A percentile compares a stretch with the other conserved stretches of the same genome.
Evolutionary conservation across 2,329 filamentous ascomycete species (phyloP).

Genomic region (Ophiocordyceps camponoti-floridani): DNA sequence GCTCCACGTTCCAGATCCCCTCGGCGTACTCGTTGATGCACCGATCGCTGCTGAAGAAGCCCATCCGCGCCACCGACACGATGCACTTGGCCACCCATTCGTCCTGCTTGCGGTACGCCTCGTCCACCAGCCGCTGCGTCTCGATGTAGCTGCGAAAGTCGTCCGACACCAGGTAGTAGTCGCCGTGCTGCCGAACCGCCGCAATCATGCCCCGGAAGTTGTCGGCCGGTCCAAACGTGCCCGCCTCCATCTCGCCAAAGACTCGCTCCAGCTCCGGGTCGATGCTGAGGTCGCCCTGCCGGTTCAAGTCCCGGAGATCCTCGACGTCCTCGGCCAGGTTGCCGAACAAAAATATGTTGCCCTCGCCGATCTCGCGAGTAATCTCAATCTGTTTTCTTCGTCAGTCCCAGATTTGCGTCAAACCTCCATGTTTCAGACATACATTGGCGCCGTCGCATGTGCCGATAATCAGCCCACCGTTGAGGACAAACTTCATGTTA

Average conservation of each 20-base stretch:
- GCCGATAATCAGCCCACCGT: constrained; percentile 91
- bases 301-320: constrained; percentile 79
- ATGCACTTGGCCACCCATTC: constrained; percentile 88
- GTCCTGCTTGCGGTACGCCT: constrained; percentile 81
- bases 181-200: constrained; percentile 79
- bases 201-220: constrained; percentile 72
- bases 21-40: constrained; percentile 98
- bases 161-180: constrained; percentile 95
- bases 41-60: constrained; percentile 88
- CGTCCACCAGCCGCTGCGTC: constrained; percentile 80
- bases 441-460: constrained; percentile 96
- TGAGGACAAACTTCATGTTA: constrained; percentile 99
- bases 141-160: constrained; percentile 92
- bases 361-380: constrained; percentile 86
- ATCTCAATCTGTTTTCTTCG: constrained; percentile 55
- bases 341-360: constrained; percentile 97
- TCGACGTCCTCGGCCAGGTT: constrained; percentile 93
- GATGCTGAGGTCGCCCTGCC: constrained; percentile 62
- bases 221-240: constrained; percentile 61
- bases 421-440: constrained; percentile 18
- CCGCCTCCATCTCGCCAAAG: constrained; percentile 64
- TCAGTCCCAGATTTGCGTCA: background rate
- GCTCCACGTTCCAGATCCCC: constrained; percentile 92
- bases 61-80: constrained; percentile 78
- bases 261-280: constrained; percentile 65